Evolutionary conservation across 108 stramenopile species (phyloP).

Genomic region (Pseudonitzschia delicatissima): DNA sequence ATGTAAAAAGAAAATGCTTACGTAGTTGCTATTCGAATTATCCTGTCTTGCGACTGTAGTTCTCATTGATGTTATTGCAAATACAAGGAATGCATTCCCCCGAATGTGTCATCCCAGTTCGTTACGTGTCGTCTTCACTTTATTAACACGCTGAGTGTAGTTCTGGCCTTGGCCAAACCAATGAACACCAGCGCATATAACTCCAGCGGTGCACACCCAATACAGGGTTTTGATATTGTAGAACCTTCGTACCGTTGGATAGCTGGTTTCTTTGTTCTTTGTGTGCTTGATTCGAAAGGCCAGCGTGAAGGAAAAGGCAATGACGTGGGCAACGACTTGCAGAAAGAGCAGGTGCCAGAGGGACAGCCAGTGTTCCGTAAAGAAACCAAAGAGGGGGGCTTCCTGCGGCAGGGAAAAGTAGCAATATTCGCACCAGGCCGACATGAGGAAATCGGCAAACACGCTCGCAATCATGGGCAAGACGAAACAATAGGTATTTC

Average conservation of each 20-base stretch:
- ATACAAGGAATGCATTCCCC: too few species aligned
- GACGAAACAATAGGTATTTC: conserved; percentile 12
- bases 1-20: too few species aligned
- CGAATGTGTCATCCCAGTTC: too few species aligned
- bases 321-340: not conserved
- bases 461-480: conserved; percentile 8
- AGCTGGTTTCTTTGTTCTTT: not conserved
- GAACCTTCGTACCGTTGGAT: not conserved
- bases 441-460: not conserved
- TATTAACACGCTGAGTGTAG: not conserved
- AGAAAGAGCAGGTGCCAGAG: conserved; percentile 5
- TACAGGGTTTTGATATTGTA: conserved; percentile 5
- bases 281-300: conserved; percentile 1
- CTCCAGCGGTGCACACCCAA: conserved; percentile 2
- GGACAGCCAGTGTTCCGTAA: conserved; percentile 8
- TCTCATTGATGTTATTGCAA: too few species aligned
- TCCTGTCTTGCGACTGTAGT: too few species aligned
- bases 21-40: too few species aligned
- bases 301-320: conserved; percentile 10
- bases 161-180: not conserved
- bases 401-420: not conserved
- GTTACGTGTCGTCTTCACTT: too few species aligned
- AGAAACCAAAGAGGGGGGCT: not conserved
- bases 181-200: not conserved
- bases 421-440: not conserved